Evolutionary conservation across 2,329 filamentous ascomycete species (phyloP).

Genomic region (Trichoderma breve): DNA sequence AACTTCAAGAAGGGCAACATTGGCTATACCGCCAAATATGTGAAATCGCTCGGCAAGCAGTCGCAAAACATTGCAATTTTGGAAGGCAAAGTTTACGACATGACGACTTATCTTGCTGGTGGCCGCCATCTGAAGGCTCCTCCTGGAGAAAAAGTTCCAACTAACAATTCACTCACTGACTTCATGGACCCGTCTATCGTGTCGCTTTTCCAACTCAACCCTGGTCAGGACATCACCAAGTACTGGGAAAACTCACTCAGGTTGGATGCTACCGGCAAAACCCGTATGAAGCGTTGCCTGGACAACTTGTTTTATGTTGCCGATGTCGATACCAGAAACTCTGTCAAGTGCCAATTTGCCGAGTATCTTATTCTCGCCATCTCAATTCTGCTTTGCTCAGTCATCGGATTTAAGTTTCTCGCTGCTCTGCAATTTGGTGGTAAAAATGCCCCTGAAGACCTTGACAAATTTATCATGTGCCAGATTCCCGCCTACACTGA

Average conservation of each 20-base stretch:
- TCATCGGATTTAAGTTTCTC: conserved; percentile 95
- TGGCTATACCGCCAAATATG: conserved; percentile 76
- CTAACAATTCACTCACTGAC: conserved; percentile 55
- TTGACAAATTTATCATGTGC: conserved; percentile 98
- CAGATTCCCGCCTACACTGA: conserved; percentile 98
- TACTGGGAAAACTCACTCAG: conserved; percentile 69
- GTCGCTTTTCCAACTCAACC: conserved; percentile 69
- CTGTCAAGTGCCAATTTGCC: conserved; percentile 78
- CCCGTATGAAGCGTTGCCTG: conserved; percentile 76
- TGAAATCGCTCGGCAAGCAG: conserved; percentile 65
- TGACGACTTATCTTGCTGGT: conserved; percentile 78
- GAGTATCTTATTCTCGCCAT: conserved; percentile 86
- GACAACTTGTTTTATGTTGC: conserved; percentile 95
- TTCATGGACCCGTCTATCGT: conserved; percentile 81
- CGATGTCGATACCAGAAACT: conserved; percentile 87
- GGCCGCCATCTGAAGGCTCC: conserved; percentile 65
- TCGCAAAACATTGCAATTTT: conserved; percentile 73
- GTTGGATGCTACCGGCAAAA: conserved; percentile 55
- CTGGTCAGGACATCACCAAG: conserved; percentile 79
- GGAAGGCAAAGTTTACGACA: conserved; percentile 77
- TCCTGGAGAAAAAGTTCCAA: conserved; percentile 48
- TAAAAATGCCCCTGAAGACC: conserved; percentile 89
- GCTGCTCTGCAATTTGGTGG: conserved; percentile 90
- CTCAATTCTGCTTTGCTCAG: conserved; percentile 71
- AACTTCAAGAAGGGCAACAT: conserved; percentile 85